Conservation (phyloP, 345 rosid genomes). For the Eucalyptus virginea region DNA sequence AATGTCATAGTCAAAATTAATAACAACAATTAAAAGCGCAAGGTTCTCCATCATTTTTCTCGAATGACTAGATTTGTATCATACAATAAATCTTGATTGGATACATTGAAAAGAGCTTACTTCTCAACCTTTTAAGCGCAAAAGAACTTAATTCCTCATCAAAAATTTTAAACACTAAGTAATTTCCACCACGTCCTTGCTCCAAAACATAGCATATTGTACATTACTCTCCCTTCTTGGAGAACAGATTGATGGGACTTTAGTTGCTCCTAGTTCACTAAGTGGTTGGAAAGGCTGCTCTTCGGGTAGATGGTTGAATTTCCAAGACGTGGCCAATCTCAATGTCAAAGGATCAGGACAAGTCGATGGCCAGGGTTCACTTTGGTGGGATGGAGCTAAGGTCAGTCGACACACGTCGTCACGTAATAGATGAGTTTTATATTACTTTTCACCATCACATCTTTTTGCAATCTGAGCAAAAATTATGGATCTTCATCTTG, state of each 20-base stretch:
- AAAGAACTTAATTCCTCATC: background rate
- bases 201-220: background rate
- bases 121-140: background rate
- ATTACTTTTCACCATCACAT: background rate
- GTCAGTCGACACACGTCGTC: background rate
- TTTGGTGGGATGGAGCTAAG: conserved; percentile 9
- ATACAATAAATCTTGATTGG: too few species aligned
- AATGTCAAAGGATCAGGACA: conserved; percentile 1
- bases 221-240: background rate
- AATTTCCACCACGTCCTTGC: background rate
- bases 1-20: background rate
- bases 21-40: too few species aligned
- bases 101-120: background rate
- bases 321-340: background rate
- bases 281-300: background rate
- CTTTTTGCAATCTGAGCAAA: background rate
- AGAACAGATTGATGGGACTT: conserved; percentile 6
- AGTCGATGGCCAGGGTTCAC: conserved; percentile 12
- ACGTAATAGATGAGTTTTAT: background rate
- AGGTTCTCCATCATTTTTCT: background rate
- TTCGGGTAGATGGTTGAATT: background rate
- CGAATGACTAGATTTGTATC: background rate
- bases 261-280: conserved; percentile 1
- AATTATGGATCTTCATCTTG: background rate
- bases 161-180: too few species aligned